Evolutionary conservation across 1,139 yeast species (phyloP).

Genomic region (Groenewaldozyma auringiensis): DNA sequence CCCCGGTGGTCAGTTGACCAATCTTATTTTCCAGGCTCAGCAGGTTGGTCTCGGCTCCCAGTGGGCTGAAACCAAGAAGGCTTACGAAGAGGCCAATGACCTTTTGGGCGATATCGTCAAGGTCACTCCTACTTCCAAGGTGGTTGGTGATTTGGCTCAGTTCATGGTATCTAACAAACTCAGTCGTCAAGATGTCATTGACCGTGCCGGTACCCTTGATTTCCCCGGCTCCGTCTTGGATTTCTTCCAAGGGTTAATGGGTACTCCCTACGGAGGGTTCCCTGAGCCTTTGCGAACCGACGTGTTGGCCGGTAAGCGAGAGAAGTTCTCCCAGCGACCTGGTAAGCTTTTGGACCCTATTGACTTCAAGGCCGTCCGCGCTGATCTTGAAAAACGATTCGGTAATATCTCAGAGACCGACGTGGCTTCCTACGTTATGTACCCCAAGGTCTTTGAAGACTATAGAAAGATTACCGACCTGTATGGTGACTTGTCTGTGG

Average conservation of each 20-base stretch:
- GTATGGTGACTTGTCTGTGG: constrained; percentile 87
- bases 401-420: constrained; percentile 68
- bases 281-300: constrained; percentile 96
- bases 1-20: constrained; percentile 99
- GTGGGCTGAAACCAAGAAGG: constrained; percentile 93
- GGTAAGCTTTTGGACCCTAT: constrained; percentile 82
- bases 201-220: constrained; percentile 82
- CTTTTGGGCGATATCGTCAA: constrained; percentile 93
- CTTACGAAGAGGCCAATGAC: constrained; percentile 83
- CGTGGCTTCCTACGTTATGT: constrained; percentile 93
- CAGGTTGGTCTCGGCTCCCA: constrained; percentile 95
- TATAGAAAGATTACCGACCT: constrained; percentile 65
- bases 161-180: constrained; percentile 96
- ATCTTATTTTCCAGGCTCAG: constrained; percentile 96
- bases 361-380: constrained; percentile 61
- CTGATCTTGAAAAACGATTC: constrained; percentile 51
- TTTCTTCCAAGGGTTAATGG: constrained; percentile 98
- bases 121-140: constrained; percentile 98
- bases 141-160: constrained; percentile 98
- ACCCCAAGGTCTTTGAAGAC: constrained; percentile 92
- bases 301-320: constrained; percentile 80
- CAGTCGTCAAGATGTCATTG: constrained; percentile 72
- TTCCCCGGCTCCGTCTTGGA: constrained; percentile 98
- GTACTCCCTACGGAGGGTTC: constrained; percentile 99
- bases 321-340: constrained; percentile 81